Evolutionary conservation across 352 stramenopile genomes (phyloP).

Genomic region (Pythium oligandrum): DNA sequence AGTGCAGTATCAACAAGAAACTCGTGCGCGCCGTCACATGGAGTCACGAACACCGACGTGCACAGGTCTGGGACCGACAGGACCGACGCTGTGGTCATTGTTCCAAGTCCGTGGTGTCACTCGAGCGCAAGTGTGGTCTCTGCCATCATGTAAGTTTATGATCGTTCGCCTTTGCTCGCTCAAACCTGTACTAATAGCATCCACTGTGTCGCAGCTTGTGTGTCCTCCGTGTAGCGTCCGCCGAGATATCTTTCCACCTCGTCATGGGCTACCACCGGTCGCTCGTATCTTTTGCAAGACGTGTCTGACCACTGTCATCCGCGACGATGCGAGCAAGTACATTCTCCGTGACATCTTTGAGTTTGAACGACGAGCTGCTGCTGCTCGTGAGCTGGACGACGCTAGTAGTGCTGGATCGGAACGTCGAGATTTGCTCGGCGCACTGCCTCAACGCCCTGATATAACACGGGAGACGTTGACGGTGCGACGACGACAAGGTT

Average conservation of each 20-base stretch:
- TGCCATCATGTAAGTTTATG: slow-evolving; percentile 29
- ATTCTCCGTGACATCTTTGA: slow-evolving; percentile 33
- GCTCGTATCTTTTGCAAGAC: slow-evolving; percentile 57
- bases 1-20: slow-evolving; percentile 58
- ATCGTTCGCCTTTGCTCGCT: no score
- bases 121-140: slow-evolving; percentile 40
- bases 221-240: slow-evolving; percentile 43
- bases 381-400: slow-evolving; percentile 3
- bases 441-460: no score
- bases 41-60: slow-evolving; percentile 20
- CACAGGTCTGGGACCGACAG: slow-evolving; percentile 16
- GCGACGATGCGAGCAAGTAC: slow-evolving; percentile 45
- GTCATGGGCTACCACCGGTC: slow-evolving; percentile 9
- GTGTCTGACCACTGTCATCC: slow-evolving; percentile 47
- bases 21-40: slow-evolving; percentile 38
- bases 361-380: slow-evolving; percentile 18
- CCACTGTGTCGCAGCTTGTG: slow-evolving; percentile 2
- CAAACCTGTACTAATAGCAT: no score
- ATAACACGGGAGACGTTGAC: neutral
- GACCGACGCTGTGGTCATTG: slow-evolving; percentile 53
- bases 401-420: neutral
- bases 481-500: slow-evolving; percentile 10
- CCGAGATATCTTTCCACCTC: slow-evolving; percentile 36
- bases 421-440: neutral
- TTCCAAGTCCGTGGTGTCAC: slow-evolving; percentile 18